A percentile compares a stretch with the other conserved stretches of the same genome.
phyloP scores from a whole-genome alignment of 805 yeast genomes.

The Sporopachydermia quercuum region DNA sequence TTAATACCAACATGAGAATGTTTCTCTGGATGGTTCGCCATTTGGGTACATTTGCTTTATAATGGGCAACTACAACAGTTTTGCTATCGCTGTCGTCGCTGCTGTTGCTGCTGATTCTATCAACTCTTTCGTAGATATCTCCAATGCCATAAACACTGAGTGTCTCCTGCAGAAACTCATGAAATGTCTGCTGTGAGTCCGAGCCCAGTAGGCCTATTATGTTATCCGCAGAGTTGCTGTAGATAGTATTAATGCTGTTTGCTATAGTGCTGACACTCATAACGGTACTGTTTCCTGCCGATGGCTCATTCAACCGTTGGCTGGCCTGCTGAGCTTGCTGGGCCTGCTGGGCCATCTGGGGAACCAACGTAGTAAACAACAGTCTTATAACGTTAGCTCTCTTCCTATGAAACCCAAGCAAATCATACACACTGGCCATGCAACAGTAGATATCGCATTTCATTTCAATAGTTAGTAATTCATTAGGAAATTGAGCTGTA shows the following conservation, averaged over 20 bases:
- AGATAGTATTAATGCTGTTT: too few relatives aligned
- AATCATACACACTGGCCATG: slow-evolving; percentile 48
- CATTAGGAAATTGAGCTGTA: slow-evolving; percentile 26
- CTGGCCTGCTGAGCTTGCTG: neutral
- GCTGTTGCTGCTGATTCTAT: neutral
- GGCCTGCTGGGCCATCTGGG: slow-evolving; percentile 17
- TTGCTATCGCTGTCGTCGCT: neutral
- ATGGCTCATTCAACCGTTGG: neutral
- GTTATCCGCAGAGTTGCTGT: neutral
- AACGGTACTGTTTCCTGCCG: neutral
- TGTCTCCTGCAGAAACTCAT: neutral
- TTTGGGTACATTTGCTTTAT: neutral
- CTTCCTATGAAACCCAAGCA: slow-evolving; percentile 49
- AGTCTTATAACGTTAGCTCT: slow-evolving; percentile 53
- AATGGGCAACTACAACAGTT: neutral
- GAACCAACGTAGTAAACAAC: slow-evolving; percentile 37
- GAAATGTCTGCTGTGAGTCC: neutral
- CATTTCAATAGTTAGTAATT: slow-evolving; percentile 29
- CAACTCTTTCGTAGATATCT: slow-evolving; percentile 2
- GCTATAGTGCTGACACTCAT: too few relatives aligned
- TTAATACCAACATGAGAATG: neutral
- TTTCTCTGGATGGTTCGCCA: neutral
- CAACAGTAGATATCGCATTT: slow-evolving; percentile 47
- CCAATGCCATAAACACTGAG: slow-evolving; percentile 34
- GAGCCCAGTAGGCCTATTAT: neutral